A percentile compares a stretch with the other conserved stretches of the same genome.
These are phyloP conservation scores for sorghum (Sorghum bicolor) DNA, from an alignment of 176 grass and related monocot species.

Conservation along the genomic window Sorghum_bicolor_NCBIv3 NC_012877.2:58178001-58178500, in stretches of 20 bases:
- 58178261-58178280: conserved; percentile 42
- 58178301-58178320: background rate
- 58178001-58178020: too few relatives aligned
- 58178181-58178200: background rate
- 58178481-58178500: too few relatives aligned
- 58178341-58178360: background rate
- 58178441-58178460: too few relatives aligned
- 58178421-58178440: background rate
- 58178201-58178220: conserved; percentile 45
- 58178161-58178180: conserved; percentile 39
- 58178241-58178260: background rate
- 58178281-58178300: conserved; percentile 39
- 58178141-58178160: conserved; percentile 22
- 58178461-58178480: too few relatives aligned
- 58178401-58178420: background rate
- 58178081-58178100: background rate
- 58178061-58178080: conserved; percentile 16
- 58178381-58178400: conserved; percentile 28
- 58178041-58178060: background rate
- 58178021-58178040: background rate
- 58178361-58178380: background rate
- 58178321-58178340: too few relatives aligned
- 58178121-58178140: conserved; percentile 53
- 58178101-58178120: conserved; percentile 51
- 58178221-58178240: conserved; percentile 23